A percentile compares a stretch with the other conserved stretches of the same genome.
phyloP scores from a whole-genome alignment of 2,329 filamentous ascomycete genomes.

The Sclerotinia nivalis region DNA sequence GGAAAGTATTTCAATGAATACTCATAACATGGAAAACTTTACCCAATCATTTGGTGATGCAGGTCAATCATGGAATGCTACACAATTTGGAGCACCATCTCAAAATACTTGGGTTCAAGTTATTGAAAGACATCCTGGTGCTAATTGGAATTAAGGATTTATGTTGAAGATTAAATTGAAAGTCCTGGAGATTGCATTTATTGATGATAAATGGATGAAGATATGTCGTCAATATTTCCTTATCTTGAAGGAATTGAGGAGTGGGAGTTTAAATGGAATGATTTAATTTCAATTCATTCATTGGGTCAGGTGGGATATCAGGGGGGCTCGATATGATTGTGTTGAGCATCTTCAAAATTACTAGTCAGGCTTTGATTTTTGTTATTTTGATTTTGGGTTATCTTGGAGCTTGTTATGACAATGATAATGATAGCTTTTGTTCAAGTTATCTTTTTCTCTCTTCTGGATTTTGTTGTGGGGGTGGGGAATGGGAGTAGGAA shows the following conservation, averaged over 20 bases:
- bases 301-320: neutral
- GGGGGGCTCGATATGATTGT: neutral
- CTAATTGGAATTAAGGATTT: constrained; percentile 8
- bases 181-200: neutral
- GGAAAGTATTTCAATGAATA: constrained; percentile 23
- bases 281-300: neutral
- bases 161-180: neutral
- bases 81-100: constrained; percentile 14
- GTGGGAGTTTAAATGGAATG: constrained; percentile 6
- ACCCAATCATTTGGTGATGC: constrained; percentile 19
- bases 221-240: neutral
- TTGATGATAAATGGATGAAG: neutral
- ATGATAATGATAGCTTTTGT: constrained; percentile 7
- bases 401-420: neutral
- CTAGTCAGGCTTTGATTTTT: neutral
- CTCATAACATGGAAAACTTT: constrained; percentile 23
- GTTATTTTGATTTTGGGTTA: neutral
- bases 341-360: neutral
- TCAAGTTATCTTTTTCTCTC: neutral
- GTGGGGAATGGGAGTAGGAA: neutral
- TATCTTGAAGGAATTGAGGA: neutral
- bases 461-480: neutral
- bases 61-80: constrained; percentile 9
- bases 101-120: constrained; percentile 1
- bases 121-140: neutral